A percentile compares a stretch with the other conserved stretches of the same genome.
These are phyloP conservation scores for Usnea hakonensis DNA, from an alignment of 495 filamentous ascomycete species.

Conservation along the genomic window DNA sequence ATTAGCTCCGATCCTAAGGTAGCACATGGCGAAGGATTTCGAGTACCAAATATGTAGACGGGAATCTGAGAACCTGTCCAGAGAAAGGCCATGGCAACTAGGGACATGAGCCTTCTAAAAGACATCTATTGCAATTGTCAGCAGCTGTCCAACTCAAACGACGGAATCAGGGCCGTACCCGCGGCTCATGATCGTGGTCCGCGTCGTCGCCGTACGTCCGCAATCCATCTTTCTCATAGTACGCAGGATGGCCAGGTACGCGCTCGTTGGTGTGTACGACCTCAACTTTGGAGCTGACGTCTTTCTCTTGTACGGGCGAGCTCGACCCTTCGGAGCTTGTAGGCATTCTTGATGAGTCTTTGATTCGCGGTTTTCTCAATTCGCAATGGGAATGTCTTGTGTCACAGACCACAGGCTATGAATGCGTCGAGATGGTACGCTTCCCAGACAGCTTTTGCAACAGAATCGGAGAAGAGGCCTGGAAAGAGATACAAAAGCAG, in stretches of 20 bases:
- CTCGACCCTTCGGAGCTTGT: conserved; percentile 3
- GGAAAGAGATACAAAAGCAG: conserved; percentile 16
- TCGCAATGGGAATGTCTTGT: background rate
- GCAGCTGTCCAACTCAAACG: background rate
- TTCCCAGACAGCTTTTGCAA: conserved; percentile 10
- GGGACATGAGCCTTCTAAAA: conserved; percentile 48
- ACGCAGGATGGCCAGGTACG: conserved; percentile 33
- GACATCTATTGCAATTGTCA: conserved; percentile 40
- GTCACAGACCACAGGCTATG: conserved; percentile 4
- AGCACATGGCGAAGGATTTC: background rate
- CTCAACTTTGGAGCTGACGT: background rate
- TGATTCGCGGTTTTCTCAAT: too few relatives aligned
- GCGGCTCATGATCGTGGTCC: conserved; percentile 45
- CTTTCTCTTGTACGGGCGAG: conserved; percentile 14
- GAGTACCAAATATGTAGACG: conserved; percentile 48
- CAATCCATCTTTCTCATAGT: conserved; percentile 45
- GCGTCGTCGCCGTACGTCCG: conserved; percentile 42
- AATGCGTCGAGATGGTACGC: conserved; percentile 13
- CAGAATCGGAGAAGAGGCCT: conserved; percentile 16
- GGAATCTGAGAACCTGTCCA: conserved; percentile 62
- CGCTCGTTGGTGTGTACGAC: conserved; percentile 17
- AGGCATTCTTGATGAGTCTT: conserved; percentile 3
- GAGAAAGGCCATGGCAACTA: conserved; percentile 57
- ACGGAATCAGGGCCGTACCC: conserved; percentile 18
- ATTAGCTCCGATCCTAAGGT: background rate